phyloP scores from a whole-genome alignment of 108 stramenopile species.

The Cyclotella distinguenda region DNA sequence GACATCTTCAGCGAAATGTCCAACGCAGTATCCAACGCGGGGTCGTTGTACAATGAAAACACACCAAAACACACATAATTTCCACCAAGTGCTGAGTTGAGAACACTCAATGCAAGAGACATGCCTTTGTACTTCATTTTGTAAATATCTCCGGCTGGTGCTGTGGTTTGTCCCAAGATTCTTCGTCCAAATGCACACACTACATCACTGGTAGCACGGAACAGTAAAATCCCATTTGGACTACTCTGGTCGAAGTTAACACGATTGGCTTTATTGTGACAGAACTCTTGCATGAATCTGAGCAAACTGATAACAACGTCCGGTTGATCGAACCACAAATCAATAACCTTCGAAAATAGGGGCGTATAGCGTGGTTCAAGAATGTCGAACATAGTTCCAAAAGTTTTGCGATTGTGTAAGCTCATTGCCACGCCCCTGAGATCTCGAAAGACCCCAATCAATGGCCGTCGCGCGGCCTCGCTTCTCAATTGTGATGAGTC shows the following conservation, averaged over 20 bases:
- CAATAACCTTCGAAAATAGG: slow-evolving; percentile 84
- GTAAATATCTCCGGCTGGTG: slow-evolving; percentile 76
- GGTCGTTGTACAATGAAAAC: slow-evolving; percentile 95
- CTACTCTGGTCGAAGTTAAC: slow-evolving; percentile 96
- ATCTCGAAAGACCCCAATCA: slow-evolving; percentile 94
- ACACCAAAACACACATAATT: slow-evolving; percentile 98
- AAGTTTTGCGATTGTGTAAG: slow-evolving; percentile 92
- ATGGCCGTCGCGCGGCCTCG: slow-evolving; percentile 67
- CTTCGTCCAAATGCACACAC: slow-evolving; percentile 89
- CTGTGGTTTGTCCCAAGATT: slow-evolving; percentile 57
- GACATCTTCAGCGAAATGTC: slow-evolving; percentile 88
- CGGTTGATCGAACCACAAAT: slow-evolving; percentile 93
- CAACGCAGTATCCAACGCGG: slow-evolving; percentile 87
- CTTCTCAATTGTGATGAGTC: slow-evolving; percentile 68
- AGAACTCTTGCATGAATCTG: slow-evolving; percentile 95
- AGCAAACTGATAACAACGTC: slow-evolving; percentile 93
- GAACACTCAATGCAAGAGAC: slow-evolving; percentile 78
- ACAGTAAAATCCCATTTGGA: slow-evolving; percentile 97
- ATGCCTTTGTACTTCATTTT: slow-evolving; percentile 93
- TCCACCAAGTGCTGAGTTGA: slow-evolving; percentile 93
- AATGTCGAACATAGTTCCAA: slow-evolving; percentile 90
- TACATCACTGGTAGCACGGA: slow-evolving; percentile 91
- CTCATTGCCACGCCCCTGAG: slow-evolving; percentile 90
- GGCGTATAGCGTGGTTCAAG: slow-evolving; percentile 90
- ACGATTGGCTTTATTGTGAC: slow-evolving; percentile 96